Base-by-base conservation (phyloP, 2,329 filamentous ascomycete species). In the Sclerotinia spermophila region DNA sequence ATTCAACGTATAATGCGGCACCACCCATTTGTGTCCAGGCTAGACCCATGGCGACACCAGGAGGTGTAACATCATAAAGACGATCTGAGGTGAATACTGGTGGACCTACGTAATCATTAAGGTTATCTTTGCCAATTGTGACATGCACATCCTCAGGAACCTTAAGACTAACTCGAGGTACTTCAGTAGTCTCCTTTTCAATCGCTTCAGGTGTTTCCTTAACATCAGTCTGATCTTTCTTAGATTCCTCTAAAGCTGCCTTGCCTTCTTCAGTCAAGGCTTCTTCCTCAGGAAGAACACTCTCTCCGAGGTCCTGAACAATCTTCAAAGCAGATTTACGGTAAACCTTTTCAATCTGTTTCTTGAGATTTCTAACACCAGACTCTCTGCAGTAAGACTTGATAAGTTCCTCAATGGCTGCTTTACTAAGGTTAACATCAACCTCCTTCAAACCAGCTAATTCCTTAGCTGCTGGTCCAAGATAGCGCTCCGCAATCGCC, bases 281-380 rank as follows among this genome's bases (percentile, higher is more conserved):
- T 73, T 93, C 89, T 33, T 92, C 89, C 79, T 97, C 94, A 4
- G 92, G 87, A 2, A 97, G 82, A 1, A 86, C 92, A 8, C 93
- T 90, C 78, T 97, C 94, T 65, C 95, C 95, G 21, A 98, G 86
- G 73, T 98, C 94, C 79, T 95, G 92, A 19, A 99, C 95, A 75
- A 99, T 99, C 83, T 97, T 98, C 73, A 99, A 85, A 0, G 96
- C 96, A 21, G 95, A 94, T 82, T 99, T 99, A 71, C 96, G 90
- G 82, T 97, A 99, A 4, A 99, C 93, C 84, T 99, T 99, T 81
- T 99, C 96, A 73, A 99, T 99, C 81, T 98, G 95, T 84, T 99
- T 98, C 87, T 99, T 99, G 72, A 99, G 84, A 79, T 99, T 99
- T 75, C 96, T 91, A 13, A 99, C 96, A 77, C 96, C 96, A 58